Conservation (phyloP, 345 rosid species). For the Microcos paniculata region DNA sequence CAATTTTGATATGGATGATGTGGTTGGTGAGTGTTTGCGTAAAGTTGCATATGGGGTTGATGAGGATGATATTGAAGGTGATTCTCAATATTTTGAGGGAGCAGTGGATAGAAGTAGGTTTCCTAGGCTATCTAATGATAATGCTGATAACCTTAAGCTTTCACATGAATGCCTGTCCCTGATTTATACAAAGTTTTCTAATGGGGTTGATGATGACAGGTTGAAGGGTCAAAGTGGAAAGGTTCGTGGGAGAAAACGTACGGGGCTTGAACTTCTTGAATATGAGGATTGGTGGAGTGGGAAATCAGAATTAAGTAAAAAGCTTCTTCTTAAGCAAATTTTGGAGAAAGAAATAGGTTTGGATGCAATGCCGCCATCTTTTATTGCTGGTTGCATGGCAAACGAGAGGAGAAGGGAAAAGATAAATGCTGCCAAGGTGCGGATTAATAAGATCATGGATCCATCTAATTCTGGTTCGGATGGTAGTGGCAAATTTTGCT, state of each 20-base stretch:
- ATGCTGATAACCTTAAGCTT: slow-evolving; percentile 32
- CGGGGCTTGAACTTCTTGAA: slow-evolving; percentile 20
- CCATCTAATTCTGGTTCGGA: slow-evolving; percentile 31
- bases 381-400: slow-evolving; percentile 45
- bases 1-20: slow-evolving; percentile 28
- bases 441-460: slow-evolving; percentile 47
- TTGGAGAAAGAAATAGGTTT: slow-evolving; percentile 76
- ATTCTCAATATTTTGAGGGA: slow-evolving; percentile 9
- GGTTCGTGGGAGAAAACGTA: slow-evolving; percentile 11
- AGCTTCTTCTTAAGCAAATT: slow-evolving; percentile 60
- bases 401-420: slow-evolving; percentile 54
- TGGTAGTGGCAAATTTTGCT: slow-evolving; percentile 1
- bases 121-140: background rate
- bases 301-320: slow-evolving; percentile 63
- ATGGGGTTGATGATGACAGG: slow-evolving; percentile 24
- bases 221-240: slow-evolving; percentile 10
- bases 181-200: slow-evolving; percentile 39
- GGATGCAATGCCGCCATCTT: slow-evolving; percentile 66
- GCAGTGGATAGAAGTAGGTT: slow-evolving; percentile 19
- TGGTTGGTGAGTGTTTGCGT: slow-evolving; percentile 46
- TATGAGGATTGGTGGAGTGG: slow-evolving; percentile 79
- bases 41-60: slow-evolving; percentile 36
- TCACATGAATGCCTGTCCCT: slow-evolving; percentile 50
- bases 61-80: slow-evolving; percentile 12
- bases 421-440: slow-evolving; percentile 63